Evolutionary conservation across 208 protist genomes (phyloP), one percentile per base, ranked within the genome.

Genomic region (Leishmania tropica): DNA sequence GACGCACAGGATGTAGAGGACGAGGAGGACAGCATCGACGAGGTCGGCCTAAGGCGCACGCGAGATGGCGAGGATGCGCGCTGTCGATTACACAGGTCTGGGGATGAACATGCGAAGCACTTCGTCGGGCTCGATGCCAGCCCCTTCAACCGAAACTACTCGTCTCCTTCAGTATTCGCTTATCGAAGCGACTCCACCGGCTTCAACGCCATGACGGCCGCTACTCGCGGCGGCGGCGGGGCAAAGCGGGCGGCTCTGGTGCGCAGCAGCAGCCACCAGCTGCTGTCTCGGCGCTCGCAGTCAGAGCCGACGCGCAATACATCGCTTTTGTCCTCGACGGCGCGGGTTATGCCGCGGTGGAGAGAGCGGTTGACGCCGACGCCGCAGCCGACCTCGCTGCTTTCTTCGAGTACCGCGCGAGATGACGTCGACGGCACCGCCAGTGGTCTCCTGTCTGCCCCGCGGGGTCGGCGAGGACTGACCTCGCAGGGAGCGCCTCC

Each of bases 281-380:
- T 37, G 51, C 47, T 31, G 54, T 19, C 13, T 28, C 74, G 37
- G 53, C 40, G 24, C 54, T 40, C 58, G 5, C 8, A n/a, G 54
- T 35, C 0, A 54, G 15, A 42, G 1, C 40, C 11, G 42, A 24
- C 28, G 3, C 75, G 21, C 7, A 35, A 11, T 51, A 79, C 45
- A 35, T 35, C 21, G n/a, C 67, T 53, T 24, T 60, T 42, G 19
- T 51, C 42, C 8, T 56, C 67, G 8, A 67, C 76, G 2, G 53
- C 81, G 11, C 72, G 75, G n/a, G 42, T 54, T 3, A 76, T 80
- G 67, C 81, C 81, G 3, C 60, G 35, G 35, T 79, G 81, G 75
- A 67, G 68, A 1, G 81, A 79, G 81, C 75, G 75, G 0, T 28
- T 64, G 3, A 80, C 75, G 11, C 80, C 65, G 1, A 51, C 60